These are phyloP conservation scores for Thermoascus crustaceus DNA, from an alignment of 2,329 filamentous ascomycete species.

Conservation along the genomic window DNA sequence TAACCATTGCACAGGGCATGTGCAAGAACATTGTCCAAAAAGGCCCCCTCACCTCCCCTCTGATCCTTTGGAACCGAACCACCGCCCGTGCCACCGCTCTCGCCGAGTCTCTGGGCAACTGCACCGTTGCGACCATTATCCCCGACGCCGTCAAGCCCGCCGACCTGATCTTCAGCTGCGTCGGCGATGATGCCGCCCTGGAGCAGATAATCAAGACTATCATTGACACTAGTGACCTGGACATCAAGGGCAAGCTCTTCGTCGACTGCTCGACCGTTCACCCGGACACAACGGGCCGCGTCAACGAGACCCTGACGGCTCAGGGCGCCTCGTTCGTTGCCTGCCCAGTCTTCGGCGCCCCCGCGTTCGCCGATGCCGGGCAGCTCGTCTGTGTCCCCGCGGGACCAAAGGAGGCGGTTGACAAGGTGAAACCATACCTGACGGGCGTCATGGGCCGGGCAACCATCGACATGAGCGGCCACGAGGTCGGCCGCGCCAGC, in stretches of 20 bases:
- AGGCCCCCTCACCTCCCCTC: conserved; percentile 59
- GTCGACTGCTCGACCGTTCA: conserved; percentile 85
- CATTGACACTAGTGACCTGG: conserved; percentile 43
- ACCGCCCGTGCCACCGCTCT: conserved; percentile 57
- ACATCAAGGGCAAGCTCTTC: conserved; percentile 64
- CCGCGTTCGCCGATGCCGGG: conserved; percentile 49
- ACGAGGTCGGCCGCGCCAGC: conserved; percentile 60
- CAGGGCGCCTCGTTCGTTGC: conserved; percentile 68
- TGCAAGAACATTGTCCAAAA: conserved; percentile 75
- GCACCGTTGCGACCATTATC: conserved; percentile 55
- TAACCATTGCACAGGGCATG: conserved; percentile 56
- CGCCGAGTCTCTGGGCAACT: conserved; percentile 49
- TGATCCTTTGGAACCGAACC: conserved; percentile 77
- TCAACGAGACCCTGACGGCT: conserved; percentile 50
- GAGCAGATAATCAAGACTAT: conserved; percentile 52
- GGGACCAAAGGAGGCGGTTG: conserved; percentile 52
- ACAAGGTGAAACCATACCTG: conserved; percentile 60
- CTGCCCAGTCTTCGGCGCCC: conserved; percentile 46
- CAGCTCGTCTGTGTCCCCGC: conserved; percentile 66
- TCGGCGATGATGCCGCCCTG: conserved; percentile 70
- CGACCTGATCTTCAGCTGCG: conserved; percentile 73
- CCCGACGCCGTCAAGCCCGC: conserved; percentile 58
- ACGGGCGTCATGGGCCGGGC: conserved; percentile 62
- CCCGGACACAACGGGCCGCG: conserved; percentile 64
- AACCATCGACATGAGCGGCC: conserved; percentile 63